Evolutionary conservation across 2,329 filamentous ascomycete genomes (phyloP).

Genomic region (Colletotrichum tropicicola): DNA sequence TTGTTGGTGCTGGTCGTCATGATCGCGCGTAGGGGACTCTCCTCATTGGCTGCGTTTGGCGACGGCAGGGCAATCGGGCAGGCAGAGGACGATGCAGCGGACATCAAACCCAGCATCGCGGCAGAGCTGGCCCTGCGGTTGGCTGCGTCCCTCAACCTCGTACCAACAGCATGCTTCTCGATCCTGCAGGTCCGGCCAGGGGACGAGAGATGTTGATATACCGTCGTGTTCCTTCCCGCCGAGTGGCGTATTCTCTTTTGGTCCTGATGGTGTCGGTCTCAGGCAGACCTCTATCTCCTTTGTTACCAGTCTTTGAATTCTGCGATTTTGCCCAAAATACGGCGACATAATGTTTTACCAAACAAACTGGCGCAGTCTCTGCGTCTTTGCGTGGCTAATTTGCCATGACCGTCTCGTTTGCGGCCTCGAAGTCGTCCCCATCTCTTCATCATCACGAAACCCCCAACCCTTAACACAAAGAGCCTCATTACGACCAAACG

Average conservation of each 20-base stretch:
- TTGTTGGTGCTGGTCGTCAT: conserved; percentile 8
- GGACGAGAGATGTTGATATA: conserved; percentile 15
- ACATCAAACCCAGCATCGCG: conserved; percentile 21
- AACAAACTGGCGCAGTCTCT: neutral
- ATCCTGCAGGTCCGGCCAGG: neutral
- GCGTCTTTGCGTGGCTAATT: conserved; percentile 10
- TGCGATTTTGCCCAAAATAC: neutral
- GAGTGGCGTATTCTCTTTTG: neutral
- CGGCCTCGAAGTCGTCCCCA: neutral
- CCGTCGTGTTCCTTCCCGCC: neutral
- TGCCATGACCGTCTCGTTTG: neutral
- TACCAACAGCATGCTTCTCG: conserved; percentile 3
- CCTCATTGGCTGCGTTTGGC: conserved; percentile 24
- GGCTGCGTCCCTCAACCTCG: neutral
- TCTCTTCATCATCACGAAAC: neutral
- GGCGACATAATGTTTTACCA: conserved; percentile 1
- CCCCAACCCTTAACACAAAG: neutral
- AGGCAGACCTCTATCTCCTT: neutral
- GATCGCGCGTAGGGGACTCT: conserved; percentile 18
- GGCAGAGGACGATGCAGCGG: neutral
- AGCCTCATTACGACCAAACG: neutral
- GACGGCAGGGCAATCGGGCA: neutral
- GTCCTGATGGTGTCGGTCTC: neutral
- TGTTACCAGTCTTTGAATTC: neutral
- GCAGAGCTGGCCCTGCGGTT: conserved; percentile 18